A percentile compares a stretch with the other conserved stretches of the same genome.
Evolutionary conservation across 305 asterid genomes (phyloP).

Genomic region (Fraxinus dipetala): DNA sequence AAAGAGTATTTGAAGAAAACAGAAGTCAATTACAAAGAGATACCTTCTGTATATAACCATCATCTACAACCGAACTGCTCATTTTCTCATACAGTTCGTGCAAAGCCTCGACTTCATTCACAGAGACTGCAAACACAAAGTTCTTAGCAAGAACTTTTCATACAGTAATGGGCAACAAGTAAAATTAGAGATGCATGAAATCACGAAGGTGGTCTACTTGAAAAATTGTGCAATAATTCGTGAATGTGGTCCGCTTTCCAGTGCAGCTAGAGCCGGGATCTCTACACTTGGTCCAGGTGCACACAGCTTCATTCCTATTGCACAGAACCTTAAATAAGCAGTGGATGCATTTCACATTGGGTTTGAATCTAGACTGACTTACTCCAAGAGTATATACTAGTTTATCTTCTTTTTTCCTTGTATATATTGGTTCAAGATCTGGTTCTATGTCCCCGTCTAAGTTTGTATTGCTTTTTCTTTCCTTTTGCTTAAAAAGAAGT

Average conservation of each 20-base stretch:
- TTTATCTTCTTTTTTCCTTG: background rate
- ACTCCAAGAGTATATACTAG: background rate
- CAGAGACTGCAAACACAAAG: conserved; percentile 22
- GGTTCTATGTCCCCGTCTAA: background rate
- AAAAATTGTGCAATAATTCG: background rate
- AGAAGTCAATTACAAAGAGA: background rate
- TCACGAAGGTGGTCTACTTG: background rate
- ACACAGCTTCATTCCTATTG: background rate
- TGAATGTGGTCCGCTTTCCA: background rate
- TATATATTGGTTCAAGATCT: background rate
- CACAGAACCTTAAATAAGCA: background rate
- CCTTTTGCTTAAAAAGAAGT: background rate
- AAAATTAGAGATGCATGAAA: background rate
- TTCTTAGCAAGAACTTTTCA: background rate
- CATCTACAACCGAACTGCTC: conserved; percentile 24
- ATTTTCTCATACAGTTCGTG: conserved; percentile 24
- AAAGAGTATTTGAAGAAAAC: background rate
- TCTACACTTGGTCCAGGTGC: background rate
- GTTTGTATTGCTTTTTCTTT: background rate
- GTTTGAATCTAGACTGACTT: background rate
- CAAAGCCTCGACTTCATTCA: conserved; percentile 27
- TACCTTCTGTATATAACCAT: conserved; percentile 33
- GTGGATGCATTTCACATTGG: background rate
- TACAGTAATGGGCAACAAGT: background rate
- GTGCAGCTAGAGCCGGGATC: background rate